Evolutionary conservation across 768 basidiomycete genomes (phyloP).

Genomic region (Imleria badia): DNA sequence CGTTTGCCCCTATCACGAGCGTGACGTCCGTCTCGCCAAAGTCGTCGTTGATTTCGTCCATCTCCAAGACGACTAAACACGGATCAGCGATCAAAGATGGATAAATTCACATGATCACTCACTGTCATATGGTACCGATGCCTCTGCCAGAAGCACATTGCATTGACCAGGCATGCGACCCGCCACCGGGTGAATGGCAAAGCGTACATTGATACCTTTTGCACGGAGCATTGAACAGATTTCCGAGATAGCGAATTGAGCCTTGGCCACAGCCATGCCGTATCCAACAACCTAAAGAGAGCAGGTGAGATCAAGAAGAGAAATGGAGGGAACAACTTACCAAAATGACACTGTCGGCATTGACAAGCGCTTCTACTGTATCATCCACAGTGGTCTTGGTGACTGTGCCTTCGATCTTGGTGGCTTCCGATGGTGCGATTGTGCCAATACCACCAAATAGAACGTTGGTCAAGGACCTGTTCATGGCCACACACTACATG

Average conservation of each 20-base stretch:
- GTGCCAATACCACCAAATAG: conserved; percentile 83
- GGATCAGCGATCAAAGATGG: not conserved
- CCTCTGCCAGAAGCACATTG: conserved; percentile 89
- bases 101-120: conserved; percentile 23
- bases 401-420: conserved; percentile 82
- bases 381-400: conserved; percentile 80
- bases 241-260: conserved; percentile 77
- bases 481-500: conserved; percentile 85
- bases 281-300: conserved; percentile 69
- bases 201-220: conserved; percentile 78
- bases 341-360: conserved; percentile 82
- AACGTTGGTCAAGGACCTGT: conserved; percentile 81
- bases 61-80: conserved; percentile 75
- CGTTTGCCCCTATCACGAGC: conserved; percentile 89
- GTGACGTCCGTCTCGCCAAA: conserved; percentile 88
- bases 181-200: conserved; percentile 88
- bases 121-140: conserved; percentile 90
- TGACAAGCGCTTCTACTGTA: conserved; percentile 71
- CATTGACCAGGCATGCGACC: conserved; percentile 94
- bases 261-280: conserved; percentile 92
- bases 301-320: conserved; percentile 3
- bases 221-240: conserved; percentile 70
- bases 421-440: conserved; percentile 50
- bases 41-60: conserved; percentile 95
- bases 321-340: conserved; percentile 33